phyloP scores from a whole-genome alignment of 1,284 basidiomycete genomes.

The Cryptococcus sp. region DNA sequence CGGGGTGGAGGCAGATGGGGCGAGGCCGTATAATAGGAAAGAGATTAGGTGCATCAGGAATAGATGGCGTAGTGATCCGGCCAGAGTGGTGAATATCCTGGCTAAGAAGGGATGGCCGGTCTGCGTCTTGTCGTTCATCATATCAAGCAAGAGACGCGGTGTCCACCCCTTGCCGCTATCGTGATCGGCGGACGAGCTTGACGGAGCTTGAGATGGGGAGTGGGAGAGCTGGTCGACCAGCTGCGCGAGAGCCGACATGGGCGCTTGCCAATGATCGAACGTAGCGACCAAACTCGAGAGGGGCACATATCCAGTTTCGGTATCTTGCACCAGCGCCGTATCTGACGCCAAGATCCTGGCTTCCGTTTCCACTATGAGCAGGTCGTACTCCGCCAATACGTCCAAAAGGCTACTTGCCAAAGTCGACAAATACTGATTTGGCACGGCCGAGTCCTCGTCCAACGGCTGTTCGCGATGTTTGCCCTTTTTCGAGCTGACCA shows the following conservation, averaged over 20 bases:
- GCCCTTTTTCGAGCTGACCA: constrained; percentile 14
- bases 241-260: constrained; percentile 66
- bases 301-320: constrained; percentile 63
- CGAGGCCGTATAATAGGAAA: constrained; percentile 73
- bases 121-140: constrained; percentile 66
- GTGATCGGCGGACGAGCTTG: not conserved
- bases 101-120: constrained; percentile 74
- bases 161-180: constrained; percentile 55
- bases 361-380: constrained; percentile 76
- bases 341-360: constrained; percentile 72
- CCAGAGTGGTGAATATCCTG: constrained; percentile 67
- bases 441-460: constrained; percentile 10
- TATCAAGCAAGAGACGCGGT: constrained; percentile 74
- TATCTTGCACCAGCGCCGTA: constrained; percentile 70
- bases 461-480: constrained; percentile 14
- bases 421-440: constrained; percentile 68
- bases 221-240: constrained; percentile 65
- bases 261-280: constrained; percentile 81
- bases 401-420: constrained; percentile 69
- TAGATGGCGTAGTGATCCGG: constrained; percentile 70
- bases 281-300: constrained; percentile 75
- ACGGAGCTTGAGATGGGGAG: constrained; percentile 4
- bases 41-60: constrained; percentile 76
- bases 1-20: constrained; percentile 55
- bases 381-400: constrained; percentile 76